Evolutionary conservation across 2,329 filamentous ascomycete species (phyloP).

Genomic region (Acarospora socialis): DNA sequence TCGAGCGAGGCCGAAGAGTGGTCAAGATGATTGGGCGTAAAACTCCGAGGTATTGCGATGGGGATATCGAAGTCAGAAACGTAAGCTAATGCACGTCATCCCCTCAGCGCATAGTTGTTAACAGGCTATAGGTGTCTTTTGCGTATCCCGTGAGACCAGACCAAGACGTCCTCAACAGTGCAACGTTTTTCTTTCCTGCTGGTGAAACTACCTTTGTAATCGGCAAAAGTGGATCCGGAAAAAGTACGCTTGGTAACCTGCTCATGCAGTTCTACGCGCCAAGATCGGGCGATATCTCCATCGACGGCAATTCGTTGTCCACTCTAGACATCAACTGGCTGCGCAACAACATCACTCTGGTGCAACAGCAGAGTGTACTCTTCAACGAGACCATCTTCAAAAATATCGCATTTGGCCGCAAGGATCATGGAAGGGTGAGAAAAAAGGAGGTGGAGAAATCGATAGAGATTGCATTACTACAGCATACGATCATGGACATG

Average conservation of each 20-base stretch:
- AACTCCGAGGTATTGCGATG: conserved; percentile 37
- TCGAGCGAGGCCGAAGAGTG: conserved; percentile 16
- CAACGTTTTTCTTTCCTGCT: conserved; percentile 55
- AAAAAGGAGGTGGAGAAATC: conserved; percentile 45
- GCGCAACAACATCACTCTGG: conserved; percentile 59
- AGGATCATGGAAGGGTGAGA: conserved; percentile 34
- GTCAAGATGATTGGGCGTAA: conserved; percentile 19
- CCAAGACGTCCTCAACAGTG: conserved; percentile 43
- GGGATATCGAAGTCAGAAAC: conserved; percentile 54
- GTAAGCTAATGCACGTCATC: conserved; percentile 32
- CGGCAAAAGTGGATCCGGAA: conserved; percentile 78
- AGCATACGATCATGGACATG: conserved; percentile 50
- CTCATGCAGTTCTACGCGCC: conserved; percentile 65
- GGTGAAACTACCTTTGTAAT: conserved; percentile 68
- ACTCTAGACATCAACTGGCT: conserved; percentile 56
- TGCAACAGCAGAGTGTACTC: conserved; percentile 68
- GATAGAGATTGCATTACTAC: conserved; percentile 53
- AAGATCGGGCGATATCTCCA: conserved; percentile 45
- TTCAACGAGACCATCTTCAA: conserved; percentile 67
- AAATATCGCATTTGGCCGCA: conserved; percentile 63
- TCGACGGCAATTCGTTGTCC: conserved; percentile 53
- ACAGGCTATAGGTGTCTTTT: conserved; percentile 51
- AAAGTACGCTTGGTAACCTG: conserved; percentile 74
- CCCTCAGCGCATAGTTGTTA: neutral
- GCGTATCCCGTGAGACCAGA: conserved; percentile 60